phyloP scores from a whole-genome alignment of 139 green algal species.

The Tetraselmis chui region DNA sequence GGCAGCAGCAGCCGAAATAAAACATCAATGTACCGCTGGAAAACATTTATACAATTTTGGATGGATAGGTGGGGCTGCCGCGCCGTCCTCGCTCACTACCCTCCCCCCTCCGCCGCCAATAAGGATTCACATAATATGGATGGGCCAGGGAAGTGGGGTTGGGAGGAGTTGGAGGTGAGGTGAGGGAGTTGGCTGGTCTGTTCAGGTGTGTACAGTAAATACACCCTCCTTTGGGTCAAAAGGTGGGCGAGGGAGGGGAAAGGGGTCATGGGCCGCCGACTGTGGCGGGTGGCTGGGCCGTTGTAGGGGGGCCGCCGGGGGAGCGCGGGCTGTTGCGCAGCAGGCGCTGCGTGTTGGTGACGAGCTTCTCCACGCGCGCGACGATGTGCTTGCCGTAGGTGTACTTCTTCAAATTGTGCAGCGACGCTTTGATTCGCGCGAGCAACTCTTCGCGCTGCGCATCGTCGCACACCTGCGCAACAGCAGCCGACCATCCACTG shows the following conservation, averaged over 20 bases:
- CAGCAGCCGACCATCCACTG: not conserved
- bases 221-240: no score
- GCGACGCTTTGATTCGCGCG: conserved; percentile 51
- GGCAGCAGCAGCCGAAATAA: not conserved
- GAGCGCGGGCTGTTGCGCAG: not conserved
- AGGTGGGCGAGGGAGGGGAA: no score
- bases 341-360: conserved; percentile 17
- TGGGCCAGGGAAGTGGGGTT: not conserved
- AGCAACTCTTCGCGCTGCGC: conserved; percentile 65
- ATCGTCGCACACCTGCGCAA: conserved; percentile 59
- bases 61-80: no score
- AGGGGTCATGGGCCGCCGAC: no score
- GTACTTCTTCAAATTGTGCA: conserved; percentile 70
- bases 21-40: not conserved
- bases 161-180: no score
- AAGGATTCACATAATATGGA: not conserved
- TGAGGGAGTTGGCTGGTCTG: no score
- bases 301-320: no score
- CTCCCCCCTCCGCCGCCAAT: not conserved
- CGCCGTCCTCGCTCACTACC: no score
- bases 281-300: no score
- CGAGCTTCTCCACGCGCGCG: conserved; percentile 75
- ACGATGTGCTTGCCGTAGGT: conserved; percentile 95
- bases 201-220: no score
- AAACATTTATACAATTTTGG: not conserved